Evolutionary conservation across 768 basidiomycete genomes (phyloP).

Genomic region (Tremella mesenterica): DNA sequence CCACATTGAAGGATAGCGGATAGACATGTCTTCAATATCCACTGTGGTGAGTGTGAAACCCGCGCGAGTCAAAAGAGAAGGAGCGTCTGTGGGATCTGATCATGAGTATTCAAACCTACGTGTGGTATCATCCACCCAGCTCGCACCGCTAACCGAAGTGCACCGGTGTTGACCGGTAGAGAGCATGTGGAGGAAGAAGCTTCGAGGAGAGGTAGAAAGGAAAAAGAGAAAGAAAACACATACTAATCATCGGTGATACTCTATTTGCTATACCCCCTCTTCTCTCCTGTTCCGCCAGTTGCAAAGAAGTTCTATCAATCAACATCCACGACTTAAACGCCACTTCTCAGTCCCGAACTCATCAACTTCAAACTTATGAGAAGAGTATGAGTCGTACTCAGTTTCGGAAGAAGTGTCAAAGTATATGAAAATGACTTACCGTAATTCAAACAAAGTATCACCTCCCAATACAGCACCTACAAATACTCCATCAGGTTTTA

Average conservation of each 20-base stretch:
- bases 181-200: background rate
- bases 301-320: constrained; percentile 66
- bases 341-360: background rate
- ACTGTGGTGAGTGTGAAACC: constrained; percentile 91
- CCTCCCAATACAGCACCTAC: constrained; percentile 91
- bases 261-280: constrained; percentile 96
- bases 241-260: constrained; percentile 95
- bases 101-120: background rate
- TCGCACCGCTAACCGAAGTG: background rate
- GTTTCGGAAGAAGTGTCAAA: background rate
- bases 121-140: background rate
- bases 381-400: no score
- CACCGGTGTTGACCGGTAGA: no score
- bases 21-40: constrained; percentile 84
- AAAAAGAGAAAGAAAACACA: constrained; percentile 16
- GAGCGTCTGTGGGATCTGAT: constrained; percentile 84
- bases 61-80: constrained; percentile 81
- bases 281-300: constrained; percentile 85
- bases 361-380: no score
- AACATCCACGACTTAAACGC: no score
- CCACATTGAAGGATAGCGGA: constrained; percentile 90
- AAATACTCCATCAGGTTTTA: constrained; percentile 87
- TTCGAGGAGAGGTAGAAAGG: background rate
- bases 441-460: constrained; percentile 87
- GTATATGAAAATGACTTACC: constrained; percentile 50